Evolutionary conservation across 129 eudicot species (phyloP).

Genomic region (Helianthus tuberosus): DNA sequence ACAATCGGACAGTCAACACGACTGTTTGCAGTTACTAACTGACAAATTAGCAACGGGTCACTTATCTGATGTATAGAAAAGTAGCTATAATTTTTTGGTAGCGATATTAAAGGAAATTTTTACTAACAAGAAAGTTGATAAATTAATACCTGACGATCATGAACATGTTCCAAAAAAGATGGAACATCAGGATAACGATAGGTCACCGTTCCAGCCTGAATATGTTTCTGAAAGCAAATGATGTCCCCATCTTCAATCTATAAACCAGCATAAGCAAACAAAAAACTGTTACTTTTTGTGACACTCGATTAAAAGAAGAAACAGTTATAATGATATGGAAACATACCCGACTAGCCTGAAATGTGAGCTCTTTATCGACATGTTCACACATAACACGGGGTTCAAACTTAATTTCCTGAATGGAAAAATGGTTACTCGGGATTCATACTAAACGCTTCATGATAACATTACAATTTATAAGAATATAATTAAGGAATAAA

Average conservation of each 20-base stretch:
- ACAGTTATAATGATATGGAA: background rate
- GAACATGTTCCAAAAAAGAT: conserved; percentile 72
- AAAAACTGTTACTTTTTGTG: background rate
- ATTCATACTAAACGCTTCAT: background rate
- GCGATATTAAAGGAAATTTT: too few relatives aligned
- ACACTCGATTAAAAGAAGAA: background rate
- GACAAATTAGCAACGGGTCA: too few relatives aligned
- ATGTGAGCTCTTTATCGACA: conserved; percentile 60
- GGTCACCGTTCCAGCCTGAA: conserved; percentile 40
- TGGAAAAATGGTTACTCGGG: background rate
- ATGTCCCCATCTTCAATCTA: conserved; percentile 93
- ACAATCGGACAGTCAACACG: too few relatives aligned
- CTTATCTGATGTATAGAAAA: too few relatives aligned
- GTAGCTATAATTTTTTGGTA: too few relatives aligned
- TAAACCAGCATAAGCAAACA: background rate
- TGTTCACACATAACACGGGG: conserved; percentile 79
- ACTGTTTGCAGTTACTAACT: too few relatives aligned
- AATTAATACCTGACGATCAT: conserved; percentile 72
- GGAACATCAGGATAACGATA: conserved; percentile 80
- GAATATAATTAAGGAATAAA: background rate
- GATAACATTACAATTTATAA: background rate
- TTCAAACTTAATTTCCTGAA: conserved; percentile 77
- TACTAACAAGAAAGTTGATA: background rate
- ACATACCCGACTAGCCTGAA: conserved; percentile 64
- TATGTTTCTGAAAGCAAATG: conserved; percentile 75